Evolutionary conservation across 345 rosid species (phyloP), one percentile per base, ranked within the genome.

Genomic region (Pugionium cornutum): DNA sequence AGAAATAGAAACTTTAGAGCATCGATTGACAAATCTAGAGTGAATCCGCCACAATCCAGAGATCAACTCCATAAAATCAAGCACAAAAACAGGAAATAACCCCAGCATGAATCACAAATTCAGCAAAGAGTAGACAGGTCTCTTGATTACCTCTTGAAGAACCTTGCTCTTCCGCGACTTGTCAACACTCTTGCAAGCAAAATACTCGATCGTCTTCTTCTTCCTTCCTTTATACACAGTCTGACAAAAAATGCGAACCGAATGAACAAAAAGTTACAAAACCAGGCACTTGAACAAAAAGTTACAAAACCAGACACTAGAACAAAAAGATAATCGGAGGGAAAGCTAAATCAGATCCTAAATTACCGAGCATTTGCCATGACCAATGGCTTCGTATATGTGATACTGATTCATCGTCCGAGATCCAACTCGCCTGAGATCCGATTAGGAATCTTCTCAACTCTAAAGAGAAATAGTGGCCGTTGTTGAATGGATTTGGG

Each of bases 191-290:
- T 94, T 94, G 52, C 89, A 81, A 1, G 99, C 97, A 41, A 85
- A 94, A 75, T 94, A 90, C 84, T 90, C 97, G 65, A 94, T 94
- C 52, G 95, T 81, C 83, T 86, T 88, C 96, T 89, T 94, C 96
- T 86, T 90, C 79, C 99, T 83, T 54, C 99, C 99, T 75, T 90
- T 90, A 67, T 90, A 90, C 53, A 94, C 99, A 49, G 86, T 83
- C 99, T 94, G 60, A 62, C 41, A 6, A 33, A 3, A 47, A 26
- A 34, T 9, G 44, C 11, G 18, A 45, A 44, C 46, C 5, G 56
- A 39, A 40, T 9, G 50, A 64, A 68, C 41, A 51, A 1, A 5
- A 36, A 27, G 0, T 27, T 33, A 26, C 6, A 45, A 26, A 44
- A 47, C 29, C 4, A 8, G 34, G 2, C 11, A 37, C 39, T 32